A percentile compares a stretch with the other conserved stretches of the same genome.
Conservation (phyloP, 2,329 filamentous ascomycete genomes). For the Pleochaeta shiraiana region DNA sequence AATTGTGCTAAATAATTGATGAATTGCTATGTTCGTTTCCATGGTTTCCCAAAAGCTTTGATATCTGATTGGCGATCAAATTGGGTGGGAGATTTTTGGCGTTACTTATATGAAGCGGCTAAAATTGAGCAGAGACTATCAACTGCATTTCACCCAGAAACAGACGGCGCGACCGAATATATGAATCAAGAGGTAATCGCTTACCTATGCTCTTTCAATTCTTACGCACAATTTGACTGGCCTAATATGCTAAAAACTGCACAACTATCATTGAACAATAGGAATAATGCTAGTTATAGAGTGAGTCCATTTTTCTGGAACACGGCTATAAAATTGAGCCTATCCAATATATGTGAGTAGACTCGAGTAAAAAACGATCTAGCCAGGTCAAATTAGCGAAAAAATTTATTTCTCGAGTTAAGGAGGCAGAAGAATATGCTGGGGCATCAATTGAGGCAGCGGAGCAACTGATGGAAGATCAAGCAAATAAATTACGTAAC, state of each 20-base stretch:
- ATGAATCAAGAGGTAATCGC: not conserved
- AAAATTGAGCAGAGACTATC: not conserved
- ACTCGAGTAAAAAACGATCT: not conserved
- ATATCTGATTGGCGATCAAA: too few species aligned
- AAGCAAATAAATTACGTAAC: too few species aligned
- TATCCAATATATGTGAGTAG: not conserved
- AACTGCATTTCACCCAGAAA: too few species aligned
- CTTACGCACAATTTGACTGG: not conserved
- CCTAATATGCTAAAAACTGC: not conserved
- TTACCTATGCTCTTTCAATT: not conserved
- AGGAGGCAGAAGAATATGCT: not conserved
- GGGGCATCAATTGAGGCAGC: not conserved
- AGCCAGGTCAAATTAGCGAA: not conserved
- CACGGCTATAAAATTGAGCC: not conserved
- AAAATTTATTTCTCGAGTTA: not conserved
- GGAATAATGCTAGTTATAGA: not conserved
- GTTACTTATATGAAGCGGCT: not conserved
- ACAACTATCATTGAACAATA: not conserved
- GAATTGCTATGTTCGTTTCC: not conserved
- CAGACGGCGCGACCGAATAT: not conserved
- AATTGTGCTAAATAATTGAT: not conserved
- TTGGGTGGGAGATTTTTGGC: too few species aligned
- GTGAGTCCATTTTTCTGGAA: not conserved
- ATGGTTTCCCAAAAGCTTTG: not conserved
- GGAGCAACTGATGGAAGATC: not conserved